These are phyloP conservation scores for Pleurotus citrinopileatus DNA, from an alignment of 768 basidiomycete genomes.

Conservation along the genomic window DNA sequence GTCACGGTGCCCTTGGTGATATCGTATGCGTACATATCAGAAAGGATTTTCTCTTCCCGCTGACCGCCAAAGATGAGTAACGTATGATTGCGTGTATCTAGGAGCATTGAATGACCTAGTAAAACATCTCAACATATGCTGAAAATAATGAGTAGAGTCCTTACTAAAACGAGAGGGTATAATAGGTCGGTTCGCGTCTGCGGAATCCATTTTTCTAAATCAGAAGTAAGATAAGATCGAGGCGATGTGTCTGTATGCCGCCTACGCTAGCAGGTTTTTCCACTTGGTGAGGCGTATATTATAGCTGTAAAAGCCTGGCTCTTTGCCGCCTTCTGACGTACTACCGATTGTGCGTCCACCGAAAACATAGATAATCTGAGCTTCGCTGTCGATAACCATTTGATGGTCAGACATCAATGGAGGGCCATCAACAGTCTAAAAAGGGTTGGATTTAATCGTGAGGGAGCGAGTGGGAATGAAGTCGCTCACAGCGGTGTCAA, in stretches of 20 bases:
- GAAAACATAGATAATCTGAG: constrained; percentile 71
- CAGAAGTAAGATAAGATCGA: constrained; percentile 11
- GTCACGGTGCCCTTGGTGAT: constrained; percentile 53
- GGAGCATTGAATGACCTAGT: constrained; percentile 78
- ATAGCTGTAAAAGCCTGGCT: constrained; percentile 74
- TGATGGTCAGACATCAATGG: constrained; percentile 78
- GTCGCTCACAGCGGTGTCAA: constrained; percentile 59
- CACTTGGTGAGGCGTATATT: constrained; percentile 63
- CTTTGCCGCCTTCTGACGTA: constrained; percentile 56
- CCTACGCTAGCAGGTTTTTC: constrained; percentile 61
- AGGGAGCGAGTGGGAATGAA: neutral
- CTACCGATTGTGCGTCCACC: constrained; percentile 74
- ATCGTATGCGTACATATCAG: constrained; percentile 78
- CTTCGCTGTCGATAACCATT: constrained; percentile 71
- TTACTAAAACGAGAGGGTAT: constrained; percentile 64
- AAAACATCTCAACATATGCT: neutral
- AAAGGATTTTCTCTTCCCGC: constrained; percentile 59
- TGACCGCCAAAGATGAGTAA: constrained; percentile 78
- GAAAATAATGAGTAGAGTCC: no score
- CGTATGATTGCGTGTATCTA: constrained; percentile 55
- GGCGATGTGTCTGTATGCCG: neutral
- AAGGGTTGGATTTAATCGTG: neutral
- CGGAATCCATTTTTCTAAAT: constrained; percentile 22
- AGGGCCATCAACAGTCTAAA: constrained; percentile 63
- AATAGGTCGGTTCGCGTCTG: constrained; percentile 30